Evolutionary conservation across 2,329 filamentous ascomycete species (phyloP).

Genomic region (Pseudocercospora cruenta): DNA sequence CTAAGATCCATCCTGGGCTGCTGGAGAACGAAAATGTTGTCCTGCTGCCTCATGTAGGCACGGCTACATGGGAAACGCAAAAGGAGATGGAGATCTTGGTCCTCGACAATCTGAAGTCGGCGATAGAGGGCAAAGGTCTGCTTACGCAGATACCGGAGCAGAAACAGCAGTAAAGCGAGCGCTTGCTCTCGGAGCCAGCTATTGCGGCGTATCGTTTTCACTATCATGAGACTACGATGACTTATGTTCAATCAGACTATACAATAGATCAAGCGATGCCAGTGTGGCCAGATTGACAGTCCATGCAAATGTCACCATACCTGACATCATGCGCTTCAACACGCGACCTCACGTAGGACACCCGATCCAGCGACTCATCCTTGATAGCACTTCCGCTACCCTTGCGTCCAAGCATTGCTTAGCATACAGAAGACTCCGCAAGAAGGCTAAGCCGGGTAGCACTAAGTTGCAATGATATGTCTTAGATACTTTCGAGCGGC

Average conservation of each 20-base stretch:
- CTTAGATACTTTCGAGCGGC: not conserved
- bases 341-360: not conserved
- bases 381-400: not conserved
- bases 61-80: conserved; percentile 63
- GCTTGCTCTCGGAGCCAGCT: not conserved
- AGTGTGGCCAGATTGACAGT: not conserved
- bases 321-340: not conserved
- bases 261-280: not conserved
- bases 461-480: not conserved
- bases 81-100: conserved; percentile 65
- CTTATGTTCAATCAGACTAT: not conserved
- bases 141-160: conserved; percentile 62
- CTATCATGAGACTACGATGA: not conserved
- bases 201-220: not conserved
- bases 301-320: not conserved
- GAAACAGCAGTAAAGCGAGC: conserved; percentile 42
- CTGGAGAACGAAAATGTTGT: conserved; percentile 56
- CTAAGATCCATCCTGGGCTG: conserved; percentile 56
- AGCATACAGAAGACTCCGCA: not conserved
- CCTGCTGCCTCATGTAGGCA: conserved; percentile 64
- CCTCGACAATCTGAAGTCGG: conserved; percentile 60
- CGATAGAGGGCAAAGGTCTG: conserved; percentile 60
- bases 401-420: not conserved
- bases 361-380: not conserved
- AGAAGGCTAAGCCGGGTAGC: not conserved